Conservation (phyloP, 1,284 basidiomycete genomes). For the Melampsora larici-populina region DNA sequence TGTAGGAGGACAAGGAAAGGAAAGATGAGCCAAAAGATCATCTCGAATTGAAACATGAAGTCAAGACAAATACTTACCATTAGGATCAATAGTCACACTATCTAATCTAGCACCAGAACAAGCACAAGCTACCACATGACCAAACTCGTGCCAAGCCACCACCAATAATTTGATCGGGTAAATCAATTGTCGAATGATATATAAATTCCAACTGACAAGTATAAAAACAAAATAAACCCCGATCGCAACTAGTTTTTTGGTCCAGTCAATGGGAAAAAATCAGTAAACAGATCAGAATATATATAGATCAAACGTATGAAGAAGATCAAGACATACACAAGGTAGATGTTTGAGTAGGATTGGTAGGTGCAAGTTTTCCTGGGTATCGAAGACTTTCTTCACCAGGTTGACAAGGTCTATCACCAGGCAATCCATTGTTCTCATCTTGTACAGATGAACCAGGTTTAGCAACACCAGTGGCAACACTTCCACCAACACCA, state of each 20-base stretch:
- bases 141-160: slow-evolving; percentile 49
- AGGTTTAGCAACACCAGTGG: not conserved
- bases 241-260: slow-evolving; percentile 3
- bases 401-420: slow-evolving; percentile 27
- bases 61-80: slow-evolving; percentile 9
- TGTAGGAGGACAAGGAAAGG: slow-evolving; percentile 4
- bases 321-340: slow-evolving; percentile 16
- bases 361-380: slow-evolving; percentile 22
- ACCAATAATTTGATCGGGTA: slow-evolving; percentile 49
- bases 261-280: not conserved
- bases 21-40: not conserved
- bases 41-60: not conserved
- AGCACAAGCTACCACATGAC: slow-evolving; percentile 45
- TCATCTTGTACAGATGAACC: slow-evolving; percentile 4
- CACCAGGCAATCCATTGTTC: slow-evolving; percentile 19
- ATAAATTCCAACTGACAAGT: slow-evolving; percentile 50
- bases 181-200: slow-evolving; percentile 46
- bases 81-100: slow-evolving; percentile 46
- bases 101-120: slow-evolving; percentile 44
- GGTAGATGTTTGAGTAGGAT: slow-evolving; percentile 38
- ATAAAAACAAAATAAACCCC: slow-evolving; percentile 47
- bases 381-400: slow-evolving; percentile 32
- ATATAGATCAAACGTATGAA: not conserved
- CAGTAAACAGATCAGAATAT: not conserved
- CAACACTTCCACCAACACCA: not conserved